A percentile compares a stretch with the other conserved stretches of the same genome.
Conservation (phyloP, 1,284 basidiomycete genomes). For the Chalciporus sp. region DNA sequence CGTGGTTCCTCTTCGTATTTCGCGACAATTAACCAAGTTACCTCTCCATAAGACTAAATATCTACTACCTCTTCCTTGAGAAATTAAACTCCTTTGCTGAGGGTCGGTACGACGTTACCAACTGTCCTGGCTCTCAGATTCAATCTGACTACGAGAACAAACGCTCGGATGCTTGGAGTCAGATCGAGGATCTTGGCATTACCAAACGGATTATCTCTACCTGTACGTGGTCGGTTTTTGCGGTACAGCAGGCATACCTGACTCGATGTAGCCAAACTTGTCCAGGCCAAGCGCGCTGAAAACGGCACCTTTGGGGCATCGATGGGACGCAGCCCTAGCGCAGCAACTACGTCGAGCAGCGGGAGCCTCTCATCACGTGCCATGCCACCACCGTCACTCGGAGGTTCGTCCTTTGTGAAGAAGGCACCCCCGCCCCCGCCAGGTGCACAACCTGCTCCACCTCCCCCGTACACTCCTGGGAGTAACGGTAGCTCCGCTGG, state of each 20-base stretch:
- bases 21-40: neutral
- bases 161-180: conserved; percentile 77
- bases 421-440: conserved; percentile 49
- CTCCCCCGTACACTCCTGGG: conserved; percentile 46
- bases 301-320: conserved; percentile 30
- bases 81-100: conserved; percentile 89
- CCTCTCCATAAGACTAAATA: conserved; percentile 70
- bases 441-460: conserved; percentile 48
- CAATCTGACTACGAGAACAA: conserved; percentile 78
- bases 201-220: conserved; percentile 83
- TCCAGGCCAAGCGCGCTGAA: conserved; percentile 55
- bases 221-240: conserved; percentile 51
- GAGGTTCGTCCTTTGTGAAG: conserved; percentile 45
- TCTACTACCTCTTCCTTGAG: conserved; percentile 92
- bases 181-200: conserved; percentile 77
- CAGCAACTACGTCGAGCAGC: conserved; percentile 39
- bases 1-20: conserved; percentile 38
- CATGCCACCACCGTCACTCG: conserved; percentile 37
- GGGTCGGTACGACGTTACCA: conserved; percentile 77
- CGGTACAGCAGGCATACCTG: neutral
- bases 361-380: conserved; percentile 47
- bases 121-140: conserved; percentile 70
- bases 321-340: conserved; percentile 44
- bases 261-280: conserved; percentile 55
- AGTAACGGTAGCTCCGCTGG: conserved; percentile 19